Evolutionary conservation across 805 yeast genomes (phyloP).

Genomic region (Cyberlindnera americana): DNA sequence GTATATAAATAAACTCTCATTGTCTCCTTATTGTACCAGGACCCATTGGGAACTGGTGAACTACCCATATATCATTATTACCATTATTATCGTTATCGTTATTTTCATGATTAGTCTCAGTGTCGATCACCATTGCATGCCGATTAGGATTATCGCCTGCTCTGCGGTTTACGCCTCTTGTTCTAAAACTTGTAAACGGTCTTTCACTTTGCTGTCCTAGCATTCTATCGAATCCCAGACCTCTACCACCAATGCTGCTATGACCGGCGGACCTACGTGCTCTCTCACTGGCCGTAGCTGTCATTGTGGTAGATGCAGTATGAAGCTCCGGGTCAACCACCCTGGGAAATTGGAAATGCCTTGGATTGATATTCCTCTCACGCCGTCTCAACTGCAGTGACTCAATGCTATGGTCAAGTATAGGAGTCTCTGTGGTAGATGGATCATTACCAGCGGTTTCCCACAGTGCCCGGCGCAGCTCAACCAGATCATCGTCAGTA

Average conservation of each 20-base stretch:
- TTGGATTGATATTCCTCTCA: neutral
- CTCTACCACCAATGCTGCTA: neutral
- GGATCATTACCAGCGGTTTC: neutral
- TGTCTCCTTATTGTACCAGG: too few relatives aligned
- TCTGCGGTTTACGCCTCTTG: neutral
- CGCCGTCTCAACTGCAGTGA: neutral
- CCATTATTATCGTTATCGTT: neutral
- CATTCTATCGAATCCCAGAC: neutral
- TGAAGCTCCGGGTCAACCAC: neutral
- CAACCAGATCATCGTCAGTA: neutral
- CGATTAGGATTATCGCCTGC: neutral
- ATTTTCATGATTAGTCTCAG: neutral
- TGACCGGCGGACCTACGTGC: neutral
- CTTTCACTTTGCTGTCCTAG: neutral
- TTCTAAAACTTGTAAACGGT: neutral
- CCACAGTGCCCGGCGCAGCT: slow-evolving; percentile 1
- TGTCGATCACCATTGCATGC: neutral
- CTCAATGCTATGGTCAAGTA: neutral
- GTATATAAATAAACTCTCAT: too few relatives aligned
- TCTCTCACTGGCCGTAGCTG: too few relatives aligned
- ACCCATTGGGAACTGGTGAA: too few relatives aligned
- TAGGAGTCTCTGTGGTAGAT: neutral
- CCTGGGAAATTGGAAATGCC: neutral
- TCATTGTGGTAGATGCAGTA: too few relatives aligned
- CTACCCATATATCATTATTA: too few relatives aligned